Conservation (phyloP, 1,139 yeast species). For the Suzukiozyma palmioleophila region DNA sequence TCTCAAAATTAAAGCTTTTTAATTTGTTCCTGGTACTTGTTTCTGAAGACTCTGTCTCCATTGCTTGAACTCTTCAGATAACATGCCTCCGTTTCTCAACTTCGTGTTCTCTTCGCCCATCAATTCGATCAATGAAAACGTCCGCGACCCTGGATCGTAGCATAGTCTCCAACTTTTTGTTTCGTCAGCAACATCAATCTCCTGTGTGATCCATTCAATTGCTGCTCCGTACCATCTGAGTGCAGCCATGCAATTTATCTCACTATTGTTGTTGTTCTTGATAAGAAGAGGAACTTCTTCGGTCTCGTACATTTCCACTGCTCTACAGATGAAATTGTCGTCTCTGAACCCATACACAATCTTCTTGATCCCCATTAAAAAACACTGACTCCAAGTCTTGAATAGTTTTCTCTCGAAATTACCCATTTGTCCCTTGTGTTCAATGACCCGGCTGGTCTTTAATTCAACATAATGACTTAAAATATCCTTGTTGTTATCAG, state of each 20-base stretch:
- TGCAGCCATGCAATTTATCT: conserved; percentile 66
- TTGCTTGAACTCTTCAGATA: conserved; percentile 51
- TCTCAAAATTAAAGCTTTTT: too few relatives aligned
- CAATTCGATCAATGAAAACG: conserved; percentile 27
- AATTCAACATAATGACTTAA: conserved; percentile 79
- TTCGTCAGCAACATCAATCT: conserved; percentile 47
- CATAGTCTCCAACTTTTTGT: conserved; percentile 27
- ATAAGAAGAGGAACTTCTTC: conserved; percentile 69
- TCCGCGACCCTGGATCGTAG: conserved; percentile 30
- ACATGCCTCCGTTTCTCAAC: conserved; percentile 34
- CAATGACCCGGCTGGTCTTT: conserved; percentile 63
- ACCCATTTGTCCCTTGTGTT: conserved; percentile 46
- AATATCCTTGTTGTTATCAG: conserved; percentile 43
- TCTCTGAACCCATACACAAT: conserved; percentile 87
- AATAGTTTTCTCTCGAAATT: conserved; percentile 71
- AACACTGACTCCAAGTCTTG: conserved; percentile 91
- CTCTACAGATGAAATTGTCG: conserved; percentile 53
- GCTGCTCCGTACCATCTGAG: conserved; percentile 83
- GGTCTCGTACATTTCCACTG: conserved; percentile 72
- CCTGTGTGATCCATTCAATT: conserved; percentile 66
- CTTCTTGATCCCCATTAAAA: conserved; percentile 74
- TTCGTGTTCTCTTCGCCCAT: conserved; percentile 21
- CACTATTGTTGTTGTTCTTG: conserved; percentile 38
- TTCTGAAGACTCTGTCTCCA: conserved; percentile 45
- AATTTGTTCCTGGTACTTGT: too few relatives aligned